phyloP scores from a whole-genome alignment of 169 alveolate genomes.

The Pseudocohnilembus persalinus region DNA sequence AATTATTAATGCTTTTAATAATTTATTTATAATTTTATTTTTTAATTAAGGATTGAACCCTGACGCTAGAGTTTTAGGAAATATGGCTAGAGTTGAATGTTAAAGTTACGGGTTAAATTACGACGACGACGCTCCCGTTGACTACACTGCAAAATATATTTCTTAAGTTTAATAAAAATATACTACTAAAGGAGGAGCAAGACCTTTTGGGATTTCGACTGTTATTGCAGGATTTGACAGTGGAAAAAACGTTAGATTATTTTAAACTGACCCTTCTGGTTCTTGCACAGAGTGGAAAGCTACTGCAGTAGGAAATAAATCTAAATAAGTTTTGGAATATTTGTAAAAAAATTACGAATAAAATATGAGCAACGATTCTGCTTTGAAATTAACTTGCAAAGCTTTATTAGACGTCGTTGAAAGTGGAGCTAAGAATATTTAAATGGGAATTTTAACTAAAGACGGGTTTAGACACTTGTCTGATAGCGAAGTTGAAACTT shows the following conservation, averaged over 20 bases:
- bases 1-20: too few relatives aligned
- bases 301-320: constrained; percentile 96
- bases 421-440: constrained; percentile 85
- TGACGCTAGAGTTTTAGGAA: constrained; percentile 97
- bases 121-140: constrained; percentile 96
- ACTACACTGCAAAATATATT: constrained; percentile 93
- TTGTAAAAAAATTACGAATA: constrained; percentile 94
- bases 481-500: constrained; percentile 26
- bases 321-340: constrained; percentile 94
- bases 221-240: constrained; percentile 94
- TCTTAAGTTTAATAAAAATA: constrained; percentile 95
- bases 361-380: constrained; percentile 87
- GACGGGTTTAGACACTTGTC: constrained; percentile 48
- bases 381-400: constrained; percentile 90
- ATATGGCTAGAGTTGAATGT: constrained; percentile 96
- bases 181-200: constrained; percentile 98
- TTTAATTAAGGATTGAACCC: constrained; percentile 91
- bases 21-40: too few relatives aligned
- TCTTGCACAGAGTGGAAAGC: constrained; percentile 98
- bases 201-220: constrained; percentile 98
- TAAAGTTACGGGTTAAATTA: constrained; percentile 94
- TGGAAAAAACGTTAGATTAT: constrained; percentile 89
- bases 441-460: constrained; percentile 78
- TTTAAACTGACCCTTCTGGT: constrained; percentile 99
- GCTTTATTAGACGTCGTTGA: constrained; percentile 74